Conservation (phyloP, 768 basidiomycete genomes). For the Sporobolomyces roseus region DNA sequence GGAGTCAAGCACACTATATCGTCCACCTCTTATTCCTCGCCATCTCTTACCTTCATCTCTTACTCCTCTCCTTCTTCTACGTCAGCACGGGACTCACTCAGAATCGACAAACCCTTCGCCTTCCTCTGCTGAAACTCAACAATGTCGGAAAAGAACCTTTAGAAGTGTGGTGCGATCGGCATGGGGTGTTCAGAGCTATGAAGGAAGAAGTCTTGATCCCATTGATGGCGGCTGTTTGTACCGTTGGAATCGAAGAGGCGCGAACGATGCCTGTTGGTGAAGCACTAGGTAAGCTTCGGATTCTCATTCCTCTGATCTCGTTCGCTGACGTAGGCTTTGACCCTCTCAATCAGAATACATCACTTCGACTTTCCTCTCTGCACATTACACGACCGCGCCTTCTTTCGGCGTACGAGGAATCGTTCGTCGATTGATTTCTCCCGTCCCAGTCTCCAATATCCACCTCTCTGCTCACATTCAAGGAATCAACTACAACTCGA, state of each 20-base stretch:
- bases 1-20: constrained; percentile 39
- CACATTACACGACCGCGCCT: constrained; percentile 61
- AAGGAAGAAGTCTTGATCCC: constrained; percentile 59
- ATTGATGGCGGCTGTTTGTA: constrained; percentile 69
- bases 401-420: constrained; percentile 61
- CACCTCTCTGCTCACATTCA: constrained; percentile 59
- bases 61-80: constrained; percentile 54
- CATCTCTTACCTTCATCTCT: constrained; percentile 50
- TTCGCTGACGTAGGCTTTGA: constrained; percentile 48
- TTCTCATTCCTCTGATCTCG: too few relatives aligned
- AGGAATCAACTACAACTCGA: background rate
- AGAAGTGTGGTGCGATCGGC: constrained; percentile 2
- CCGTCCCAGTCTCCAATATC: constrained; percentile 53
- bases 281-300: constrained; percentile 57
- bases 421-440: constrained; percentile 55
- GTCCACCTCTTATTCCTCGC: constrained; percentile 49
- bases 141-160: constrained; percentile 21
- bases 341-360: constrained; percentile 58
- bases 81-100: constrained; percentile 50
- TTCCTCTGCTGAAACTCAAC: background rate
- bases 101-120: background rate
- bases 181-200: constrained; percentile 56
- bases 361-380: constrained; percentile 63
- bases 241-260: constrained; percentile 59
- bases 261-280: constrained; percentile 61